Evolutionary conservation across 176 grass and related monocot genomes (phyloP), one percentile per base, ranked within the genome.

Genomic region (Bonia amplexicaulis): DNA sequence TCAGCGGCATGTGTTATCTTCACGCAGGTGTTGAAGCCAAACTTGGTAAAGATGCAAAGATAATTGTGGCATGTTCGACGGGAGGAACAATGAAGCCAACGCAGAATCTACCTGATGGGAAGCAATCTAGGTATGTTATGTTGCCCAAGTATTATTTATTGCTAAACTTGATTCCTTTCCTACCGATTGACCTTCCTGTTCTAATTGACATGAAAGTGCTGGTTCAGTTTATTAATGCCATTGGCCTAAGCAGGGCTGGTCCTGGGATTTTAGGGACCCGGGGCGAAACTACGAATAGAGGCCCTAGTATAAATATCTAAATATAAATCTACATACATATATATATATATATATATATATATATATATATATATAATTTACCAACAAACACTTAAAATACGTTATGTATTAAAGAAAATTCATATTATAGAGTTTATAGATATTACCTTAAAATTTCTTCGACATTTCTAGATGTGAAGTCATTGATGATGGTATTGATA

Each of bases 21-120:
- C 57, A 29, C 78, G 83, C 68, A 98, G 96, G 65, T 40, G 86
- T 98, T 49, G 91, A 98, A 49, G 71, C 82, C 9, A 98, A 92
- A 75, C 69, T 96, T 54, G 70, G 87, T 46, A 99, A 96, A 91
- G 87, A 96, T 94, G 91, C 96, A 26, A 99, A 99, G 81, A 99
- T 99, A 85, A 96, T 99, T 75, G 96, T 99, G 42, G 93, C 93
- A 67, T 99, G 91, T 80, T 94, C 96, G 33, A 87, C 93, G 1
- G 96, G 96, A 74, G 96, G 96, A 48, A 94, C 96, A 77, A 92
- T 89, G 78, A 99, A 66, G 65, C 96, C 96, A 37, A 92, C 96
- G 40, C 93, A 94, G 75, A 99, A 89, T 86, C 88, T 99, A 77
- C 96, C 96, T 45, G 96, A 94, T 68, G 96, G 96, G 31, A 89